Percentiles rank a stretch among this genome's conserved stretches.
These are phyloP conservation scores for Logfia minima DNA, from an alignment of 129 eudicot species.

Conservation along the genomic window DNA sequence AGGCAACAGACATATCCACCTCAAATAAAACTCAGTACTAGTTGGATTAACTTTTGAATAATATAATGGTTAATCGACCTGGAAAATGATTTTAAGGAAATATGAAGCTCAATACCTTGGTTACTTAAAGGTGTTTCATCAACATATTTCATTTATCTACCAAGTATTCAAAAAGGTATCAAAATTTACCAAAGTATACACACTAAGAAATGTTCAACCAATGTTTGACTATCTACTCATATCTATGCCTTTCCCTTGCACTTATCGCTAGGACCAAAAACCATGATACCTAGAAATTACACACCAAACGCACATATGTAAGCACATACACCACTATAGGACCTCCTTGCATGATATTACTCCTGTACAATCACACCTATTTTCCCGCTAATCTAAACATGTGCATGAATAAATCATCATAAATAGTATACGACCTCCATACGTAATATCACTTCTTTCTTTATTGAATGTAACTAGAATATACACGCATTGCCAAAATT, in stretches of 20 bases:
- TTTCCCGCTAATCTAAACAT: background rate
- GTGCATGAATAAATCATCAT: background rate
- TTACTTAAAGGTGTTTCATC: too few species aligned
- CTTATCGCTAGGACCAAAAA: background rate
- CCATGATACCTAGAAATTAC: background rate
- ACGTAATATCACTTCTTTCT: background rate
- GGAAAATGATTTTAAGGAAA: too few species aligned
- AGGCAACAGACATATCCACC: background rate
- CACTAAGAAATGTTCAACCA: background rate
- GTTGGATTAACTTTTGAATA: background rate
- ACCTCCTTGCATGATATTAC: background rate
- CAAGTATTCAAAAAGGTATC: too few species aligned
- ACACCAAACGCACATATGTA: background rate
- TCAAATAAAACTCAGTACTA: background rate
- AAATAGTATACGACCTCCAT: background rate
- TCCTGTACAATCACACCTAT: background rate
- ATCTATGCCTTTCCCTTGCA: background rate
- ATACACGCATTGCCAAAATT: background rate
- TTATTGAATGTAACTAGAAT: background rate
- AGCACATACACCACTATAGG: background rate
- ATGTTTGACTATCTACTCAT: background rate
- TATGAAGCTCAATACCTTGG: too few species aligned
- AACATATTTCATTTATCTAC: too few species aligned
- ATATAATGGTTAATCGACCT: too few species aligned
- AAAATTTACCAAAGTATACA: too few species aligned